Percentiles rank a stretch among this genome's conserved stretches.
Evolutionary conservation across 495 filamentous ascomycete species (phyloP).

Genomic region (Neurospora sp.): DNA sequence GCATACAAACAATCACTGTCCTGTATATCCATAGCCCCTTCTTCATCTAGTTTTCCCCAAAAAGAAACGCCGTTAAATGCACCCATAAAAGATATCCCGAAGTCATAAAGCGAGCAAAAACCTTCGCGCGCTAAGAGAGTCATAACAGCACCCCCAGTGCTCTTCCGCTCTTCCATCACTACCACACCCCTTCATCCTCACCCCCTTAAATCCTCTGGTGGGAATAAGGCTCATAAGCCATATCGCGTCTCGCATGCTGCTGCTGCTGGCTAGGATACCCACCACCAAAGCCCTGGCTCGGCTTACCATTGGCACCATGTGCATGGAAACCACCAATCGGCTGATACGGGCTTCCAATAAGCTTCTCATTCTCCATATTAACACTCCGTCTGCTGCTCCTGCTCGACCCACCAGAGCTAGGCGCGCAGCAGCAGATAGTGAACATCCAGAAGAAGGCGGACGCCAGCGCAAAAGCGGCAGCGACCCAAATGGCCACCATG

Average conservation of each 20-base stretch:
- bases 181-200: neutral
- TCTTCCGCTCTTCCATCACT: neutral
- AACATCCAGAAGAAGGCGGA: slow-evolving; percentile 81
- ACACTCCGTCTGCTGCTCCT: slow-evolving; percentile 1
- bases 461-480: slow-evolving; percentile 61
- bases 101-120: neutral
- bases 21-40: neutral
- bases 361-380: slow-evolving; percentile 34
- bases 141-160: neutral
- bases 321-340: slow-evolving; percentile 30
- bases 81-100: neutral
- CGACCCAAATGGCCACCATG: slow-evolving; percentile 65
- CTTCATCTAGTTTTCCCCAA: neutral
- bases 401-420: slow-evolving; percentile 24
- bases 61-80: neutral
- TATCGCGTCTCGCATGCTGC: slow-evolving; percentile 16
- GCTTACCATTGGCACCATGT: slow-evolving; percentile 24
- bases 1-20: neutral
- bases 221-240: slow-evolving; percentile 47
- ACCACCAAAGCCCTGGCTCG: slow-evolving; percentile 7
- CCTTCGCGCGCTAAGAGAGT: neutral
- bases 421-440: slow-evolving; percentile 78
- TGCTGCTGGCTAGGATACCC: slow-evolving; percentile 11
- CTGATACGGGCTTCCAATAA: slow-evolving; percentile 33
- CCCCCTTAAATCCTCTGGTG: slow-evolving; percentile 31